phyloP scores from a whole-genome alignment of 2,329 filamentous ascomycete species.

The Akanthomyces dipterigenus region DNA sequence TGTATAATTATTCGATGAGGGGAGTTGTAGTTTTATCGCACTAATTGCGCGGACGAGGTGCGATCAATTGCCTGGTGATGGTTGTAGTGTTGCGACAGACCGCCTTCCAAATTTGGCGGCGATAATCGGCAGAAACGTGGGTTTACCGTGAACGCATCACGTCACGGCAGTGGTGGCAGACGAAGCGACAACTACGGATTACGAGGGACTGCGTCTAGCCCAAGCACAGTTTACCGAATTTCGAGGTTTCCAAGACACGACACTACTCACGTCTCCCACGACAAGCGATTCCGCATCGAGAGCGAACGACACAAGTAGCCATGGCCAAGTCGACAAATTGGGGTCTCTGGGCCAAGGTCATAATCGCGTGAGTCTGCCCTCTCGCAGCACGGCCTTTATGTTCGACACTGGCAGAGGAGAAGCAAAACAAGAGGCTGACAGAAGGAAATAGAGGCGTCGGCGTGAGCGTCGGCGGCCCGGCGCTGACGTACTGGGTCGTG shows the following conservation, averaged over 20 bases:
- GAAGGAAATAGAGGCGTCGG: slow-evolving; percentile 52
- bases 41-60: not conserved
- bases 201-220: not conserved
- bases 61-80: no score
- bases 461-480: slow-evolving; percentile 77
- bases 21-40: not conserved
- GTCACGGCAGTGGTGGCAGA: not conserved
- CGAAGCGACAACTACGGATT: not conserved
- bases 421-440: slow-evolving; percentile 13
- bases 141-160: not conserved
- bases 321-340: slow-evolving; percentile 42
- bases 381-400: no score
- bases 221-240: not conserved
- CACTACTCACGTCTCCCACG: not conserved
- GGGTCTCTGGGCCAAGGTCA: slow-evolving; percentile 62
- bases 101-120: slow-evolving; percentile 7
- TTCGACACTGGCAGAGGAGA: not conserved
- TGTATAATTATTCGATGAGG: not conserved
- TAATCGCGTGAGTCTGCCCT: slow-evolving; percentile 51
- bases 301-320: slow-evolving; percentile 27
- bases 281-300: not conserved
- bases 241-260: not conserved
- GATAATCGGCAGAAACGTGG: not conserved
- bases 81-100: slow-evolving; percentile 1
- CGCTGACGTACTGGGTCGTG: slow-evolving; percentile 69